Evolutionary conservation across 352 stramenopile species (phyloP).

Genomic region (Phytophthora colocasiae): DNA sequence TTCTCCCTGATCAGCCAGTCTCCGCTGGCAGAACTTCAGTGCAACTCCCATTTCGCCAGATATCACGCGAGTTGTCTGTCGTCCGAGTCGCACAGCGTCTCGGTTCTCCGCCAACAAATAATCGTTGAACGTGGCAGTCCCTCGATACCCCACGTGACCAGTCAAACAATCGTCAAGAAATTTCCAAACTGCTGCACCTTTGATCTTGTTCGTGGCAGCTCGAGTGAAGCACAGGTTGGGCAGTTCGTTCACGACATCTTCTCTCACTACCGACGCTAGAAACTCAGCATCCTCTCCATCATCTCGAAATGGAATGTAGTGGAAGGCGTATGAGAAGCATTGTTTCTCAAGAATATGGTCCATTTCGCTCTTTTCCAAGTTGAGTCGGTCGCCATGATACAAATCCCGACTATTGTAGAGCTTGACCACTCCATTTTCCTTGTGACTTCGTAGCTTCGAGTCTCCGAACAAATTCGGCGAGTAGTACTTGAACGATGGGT

Average conservation of each 20-base stretch:
- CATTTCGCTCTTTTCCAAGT: slow-evolving; percentile 26
- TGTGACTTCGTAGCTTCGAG: slow-evolving; percentile 9
- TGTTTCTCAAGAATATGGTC: slow-evolving; percentile 55
- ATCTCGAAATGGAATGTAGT: slow-evolving; percentile 14
- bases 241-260: slow-evolving; percentile 32
- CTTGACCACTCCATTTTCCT: slow-evolving; percentile 19
- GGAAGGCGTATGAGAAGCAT: slow-evolving; percentile 43
- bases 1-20: slow-evolving; percentile 28
- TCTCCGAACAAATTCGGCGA: slow-evolving; percentile 35
- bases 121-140: slow-evolving; percentile 25
- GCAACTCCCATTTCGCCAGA: slow-evolving; percentile 37
- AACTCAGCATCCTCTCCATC: slow-evolving; percentile 8
- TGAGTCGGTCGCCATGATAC: slow-evolving; percentile 36
- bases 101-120: slow-evolving; percentile 37
- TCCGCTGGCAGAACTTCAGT: slow-evolving; percentile 26
- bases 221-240: slow-evolving; percentile 45
- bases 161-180: slow-evolving; percentile 46
- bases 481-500: slow-evolving; percentile 23
- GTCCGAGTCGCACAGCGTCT: slow-evolving; percentile 23
- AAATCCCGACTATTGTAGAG: slow-evolving; percentile 27
- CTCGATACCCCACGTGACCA: slow-evolving; percentile 21
- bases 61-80: slow-evolving; percentile 28
- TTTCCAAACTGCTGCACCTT: slow-evolving; percentile 39
- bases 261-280: slow-evolving; percentile 19
- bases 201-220: slow-evolving; percentile 45